Evolutionary conservation across 2,329 filamentous ascomycete species (phyloP).

Genomic region (Fusarium compactum): DNA sequence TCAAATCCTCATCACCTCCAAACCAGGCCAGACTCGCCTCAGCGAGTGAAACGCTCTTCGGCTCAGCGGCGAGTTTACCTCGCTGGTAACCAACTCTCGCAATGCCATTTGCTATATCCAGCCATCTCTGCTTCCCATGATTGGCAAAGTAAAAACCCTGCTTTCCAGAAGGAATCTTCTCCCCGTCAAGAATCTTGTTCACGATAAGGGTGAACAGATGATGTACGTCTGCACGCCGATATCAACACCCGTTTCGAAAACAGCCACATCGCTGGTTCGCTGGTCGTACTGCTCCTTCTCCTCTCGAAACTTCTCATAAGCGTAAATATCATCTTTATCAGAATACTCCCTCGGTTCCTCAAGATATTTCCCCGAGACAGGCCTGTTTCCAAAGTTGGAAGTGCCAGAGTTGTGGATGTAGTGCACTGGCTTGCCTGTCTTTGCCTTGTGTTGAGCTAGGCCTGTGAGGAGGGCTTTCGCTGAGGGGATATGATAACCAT

Average conservation of each 20-base stretch:
- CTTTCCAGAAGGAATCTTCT: not conserved
- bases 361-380: not conserved
- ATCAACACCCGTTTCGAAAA: conserved; percentile 11
- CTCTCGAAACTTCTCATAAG: conserved; percentile 13
- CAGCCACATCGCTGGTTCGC: conserved; percentile 1
- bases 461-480: not conserved
- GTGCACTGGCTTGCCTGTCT: not conserved
- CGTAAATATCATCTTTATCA: conserved; percentile 5
- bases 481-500: conserved; percentile 1
- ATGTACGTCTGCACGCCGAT: conserved; percentile 4
- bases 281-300: not conserved
- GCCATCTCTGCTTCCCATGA: not conserved
- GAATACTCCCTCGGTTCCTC: not conserved
- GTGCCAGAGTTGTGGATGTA: conserved; percentile 22
- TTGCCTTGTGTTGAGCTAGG: not conserved
- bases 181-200: not conserved
- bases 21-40: conserved; percentile 7
- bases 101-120: conserved; percentile 6
- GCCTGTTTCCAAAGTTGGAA: conserved; percentile 6
- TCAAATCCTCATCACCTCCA: conserved; percentile 2
- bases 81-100: conserved; percentile 1
- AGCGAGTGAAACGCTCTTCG: not conserved
- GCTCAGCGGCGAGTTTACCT: not conserved
- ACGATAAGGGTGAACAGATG: conserved; percentile 11
- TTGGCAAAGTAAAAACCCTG: conserved; percentile 10